phyloP scores from a whole-genome alignment of 73 alveolate genomes.

The Tetrahymena elliotti region DNA sequence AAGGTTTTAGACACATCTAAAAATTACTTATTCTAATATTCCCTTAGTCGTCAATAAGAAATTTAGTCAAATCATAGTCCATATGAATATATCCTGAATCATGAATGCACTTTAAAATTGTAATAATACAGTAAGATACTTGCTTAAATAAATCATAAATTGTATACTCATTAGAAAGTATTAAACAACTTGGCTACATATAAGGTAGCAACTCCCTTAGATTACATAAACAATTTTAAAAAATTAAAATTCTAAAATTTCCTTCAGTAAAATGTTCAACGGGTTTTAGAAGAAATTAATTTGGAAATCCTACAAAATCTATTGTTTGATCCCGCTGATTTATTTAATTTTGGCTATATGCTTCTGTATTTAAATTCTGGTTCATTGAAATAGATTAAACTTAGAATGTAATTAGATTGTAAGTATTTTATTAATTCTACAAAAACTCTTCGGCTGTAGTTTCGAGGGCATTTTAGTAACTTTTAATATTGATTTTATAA shows the following conservation, averaged over 20 bases:
- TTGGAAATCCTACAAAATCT: neutral
- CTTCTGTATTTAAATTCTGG: too few relatives aligned
- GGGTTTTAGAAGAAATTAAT: neutral
- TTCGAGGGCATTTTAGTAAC: too few relatives aligned
- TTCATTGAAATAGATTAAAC: too few relatives aligned
- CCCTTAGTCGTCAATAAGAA: neutral
- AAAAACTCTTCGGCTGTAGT: neutral
- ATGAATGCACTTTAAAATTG: neutral
- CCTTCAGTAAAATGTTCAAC: neutral
- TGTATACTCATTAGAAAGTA: neutral
- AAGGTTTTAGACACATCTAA: neutral
- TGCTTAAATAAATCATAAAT: neutral
- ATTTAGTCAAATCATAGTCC: neutral
- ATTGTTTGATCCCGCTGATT: too few relatives aligned
- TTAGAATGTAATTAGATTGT: neutral
- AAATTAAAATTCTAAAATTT: neutral
- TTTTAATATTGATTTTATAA: too few relatives aligned
- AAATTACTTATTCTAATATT: neutral
- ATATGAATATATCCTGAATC: neutral
- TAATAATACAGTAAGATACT: neutral
- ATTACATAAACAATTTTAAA: neutral
- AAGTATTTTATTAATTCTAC: neutral
- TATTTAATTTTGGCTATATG: neutral
- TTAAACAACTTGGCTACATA: neutral
- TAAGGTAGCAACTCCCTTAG: neutral